Base-by-base conservation (phyloP, 2,329 filamentous ascomycete species). In the Botrytis medusae region DNA sequence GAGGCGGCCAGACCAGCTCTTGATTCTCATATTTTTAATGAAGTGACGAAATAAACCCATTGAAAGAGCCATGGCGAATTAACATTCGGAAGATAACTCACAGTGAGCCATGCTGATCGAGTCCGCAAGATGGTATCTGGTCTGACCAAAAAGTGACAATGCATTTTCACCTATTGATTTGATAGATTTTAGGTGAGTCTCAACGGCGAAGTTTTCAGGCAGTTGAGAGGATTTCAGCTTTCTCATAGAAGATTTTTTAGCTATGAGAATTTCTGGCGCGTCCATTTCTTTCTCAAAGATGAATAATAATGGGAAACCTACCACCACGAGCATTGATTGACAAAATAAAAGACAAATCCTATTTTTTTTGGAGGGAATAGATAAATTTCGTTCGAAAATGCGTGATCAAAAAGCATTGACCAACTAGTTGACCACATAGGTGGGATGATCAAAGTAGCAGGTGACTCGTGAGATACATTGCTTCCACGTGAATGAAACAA, bases 361-460 rank as follows among this genome's bases (percentile, higher is more conserved):
- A 51, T n/a, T 51, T 25, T 1, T 51, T 16, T n/a, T n/a, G 48
- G 48, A 51, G 10, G 6, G 48, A 25, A 48, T 12, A 9, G 22
- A 51, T 12, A 22, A 1, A 32, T 44, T 32, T 64, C 6, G 40
- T 64, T 46, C 18, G 20, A 46, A 14, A 64, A 34, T n/a, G 61
- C 61, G 40, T 46, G 61, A 64, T 46, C 40, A 46, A 64, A 64
- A 46, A 46, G 61, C 61, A 46, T 46, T 64, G 61, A 32, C 61
- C 61, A 64, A 18, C 8, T 32, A 46, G 18, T 60, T 22, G 32
- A 60, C 59, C 32, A 60, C 32, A 63, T 22, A 44, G 40, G 16
- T 46, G n/a, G 40, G 40, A 64, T 46, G n/a, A 25, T 22, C 59
- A 37, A 61, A 20, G 7, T 32, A 10, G 29, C n/a, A 34, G 29